Conservation (phyloP, 768 basidiomycete genomes). For the Porphyrellus cyaneotinctus region DNA sequence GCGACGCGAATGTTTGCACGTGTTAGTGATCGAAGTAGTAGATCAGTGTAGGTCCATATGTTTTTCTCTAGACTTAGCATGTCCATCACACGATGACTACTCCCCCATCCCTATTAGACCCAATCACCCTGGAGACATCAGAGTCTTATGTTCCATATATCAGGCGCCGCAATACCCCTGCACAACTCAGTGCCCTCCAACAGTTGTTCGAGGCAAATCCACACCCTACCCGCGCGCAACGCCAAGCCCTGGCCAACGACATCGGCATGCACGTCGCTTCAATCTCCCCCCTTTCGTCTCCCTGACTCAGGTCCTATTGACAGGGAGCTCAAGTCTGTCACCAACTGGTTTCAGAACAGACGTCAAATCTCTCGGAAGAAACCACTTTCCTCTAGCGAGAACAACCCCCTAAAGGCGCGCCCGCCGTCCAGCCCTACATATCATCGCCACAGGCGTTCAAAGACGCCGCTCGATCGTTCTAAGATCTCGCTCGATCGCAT, state of each 20-base stretch:
- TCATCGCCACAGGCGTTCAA: slow-evolving; percentile 6
- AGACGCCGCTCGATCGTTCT: slow-evolving; percentile 21
- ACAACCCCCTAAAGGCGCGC: slow-evolving; percentile 11
- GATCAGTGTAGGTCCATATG: slow-evolving; percentile 14
- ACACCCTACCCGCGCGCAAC: slow-evolving; percentile 42
- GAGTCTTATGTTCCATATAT: slow-evolving; percentile 24
- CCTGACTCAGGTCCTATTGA: slow-evolving; percentile 2
- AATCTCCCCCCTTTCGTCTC: neutral
- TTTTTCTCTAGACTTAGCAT: slow-evolving; percentile 1
- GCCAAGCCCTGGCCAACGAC: slow-evolving; percentile 36
- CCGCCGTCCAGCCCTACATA: slow-evolving; percentile 3
- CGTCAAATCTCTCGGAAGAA: slow-evolving; percentile 47
- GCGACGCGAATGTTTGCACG: slow-evolving; percentile 19
- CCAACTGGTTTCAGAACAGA: slow-evolving; percentile 83
- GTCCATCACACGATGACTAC: slow-evolving; percentile 6
- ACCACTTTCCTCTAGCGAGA: slow-evolving; percentile 22
- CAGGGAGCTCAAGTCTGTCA: slow-evolving; percentile 66
- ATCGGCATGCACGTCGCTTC: slow-evolving; percentile 33
- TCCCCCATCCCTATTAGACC: neutral
- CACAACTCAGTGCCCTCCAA: slow-evolving; percentile 35
- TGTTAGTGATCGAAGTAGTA: slow-evolving; percentile 14
- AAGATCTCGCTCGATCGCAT: slow-evolving; percentile 31
- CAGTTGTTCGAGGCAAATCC: slow-evolving; percentile 33
- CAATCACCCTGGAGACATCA: neutral
- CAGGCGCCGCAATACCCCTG: slow-evolving; percentile 30